Evolutionary conservation across 768 basidiomycete genomes (phyloP), one percentile per base, ranked within the genome.

Genomic region (Phylloporus scabripes): DNA sequence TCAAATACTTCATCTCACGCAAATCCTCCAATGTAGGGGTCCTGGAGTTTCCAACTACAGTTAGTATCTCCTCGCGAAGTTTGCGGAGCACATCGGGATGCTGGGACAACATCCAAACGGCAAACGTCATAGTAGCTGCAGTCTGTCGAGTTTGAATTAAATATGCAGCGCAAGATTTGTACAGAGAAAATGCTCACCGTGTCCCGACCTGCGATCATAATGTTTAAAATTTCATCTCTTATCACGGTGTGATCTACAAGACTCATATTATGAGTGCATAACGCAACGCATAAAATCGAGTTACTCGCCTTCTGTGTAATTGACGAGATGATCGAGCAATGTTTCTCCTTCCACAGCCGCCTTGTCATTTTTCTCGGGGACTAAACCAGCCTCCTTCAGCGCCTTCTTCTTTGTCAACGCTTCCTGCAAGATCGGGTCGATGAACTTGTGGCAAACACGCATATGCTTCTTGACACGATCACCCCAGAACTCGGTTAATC

Each of bases 361-460:
- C 24, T 42, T 55, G 15, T 47, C 24, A 3, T 70, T 21, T 21
- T 39, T 24, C 20, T 24, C 39, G 4, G 39, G 21, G 6, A 40
- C 7, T 23, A 24, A 40, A 24, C 39, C 20, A 40, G 39, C 23
- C 7, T 23, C 39, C n/a, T 40, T 40, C 21, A 24, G 21, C 20
- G 21, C 39, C 23, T 40, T 40, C 14, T 40, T 74, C 54, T 68
- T 72, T 55, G 61, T 60, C 4, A 82, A 50, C 5, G 78, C 79
- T 33, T 75, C 71, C 37, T 63, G 51, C 52, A 83, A 42, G 45
- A 85, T 76, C 1, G 78, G 79, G 36, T 79, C 72, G 33, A 82
- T 68, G 58, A 79, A 81, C 14, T 59, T 69, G 39, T 76, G 68
- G 10, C 83, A 72, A 11, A 77, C 67, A 37, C 63, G 60, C 71